phyloP scores from a whole-genome alignment of 2,329 filamentous ascomycete species.

The Proliferodiscus dingleyae region DNA sequence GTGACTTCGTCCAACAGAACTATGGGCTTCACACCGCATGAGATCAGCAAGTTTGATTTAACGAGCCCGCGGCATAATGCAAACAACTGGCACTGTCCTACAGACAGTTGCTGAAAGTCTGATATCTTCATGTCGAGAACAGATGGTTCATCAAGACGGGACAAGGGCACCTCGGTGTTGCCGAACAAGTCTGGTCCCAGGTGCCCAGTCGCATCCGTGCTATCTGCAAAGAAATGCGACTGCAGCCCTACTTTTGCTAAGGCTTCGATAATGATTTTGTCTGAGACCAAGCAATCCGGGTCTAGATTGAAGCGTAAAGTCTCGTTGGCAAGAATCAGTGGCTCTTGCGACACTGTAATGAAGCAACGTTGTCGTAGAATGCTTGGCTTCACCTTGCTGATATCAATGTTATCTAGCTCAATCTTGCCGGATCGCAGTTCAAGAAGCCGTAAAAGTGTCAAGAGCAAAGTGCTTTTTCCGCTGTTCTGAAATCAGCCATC shows the following conservation, averaged over 20 bases:
- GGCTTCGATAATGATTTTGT: slow-evolving; percentile 16
- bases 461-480: slow-evolving; percentile 41
- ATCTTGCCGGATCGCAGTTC: slow-evolving; percentile 38
- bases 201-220: too few species aligned
- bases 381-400: slow-evolving; percentile 35
- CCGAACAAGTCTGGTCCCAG: background rate
- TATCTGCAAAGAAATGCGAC: slow-evolving; percentile 8
- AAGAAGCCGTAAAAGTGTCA: slow-evolving; percentile 45
- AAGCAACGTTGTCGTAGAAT: slow-evolving; percentile 32
- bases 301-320: slow-evolving; percentile 32
- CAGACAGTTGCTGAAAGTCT: slow-evolving; percentile 28
- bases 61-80: slow-evolving; percentile 43
- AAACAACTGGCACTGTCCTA: slow-evolving; percentile 45
- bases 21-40: slow-evolving; percentile 26
- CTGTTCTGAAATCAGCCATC: slow-evolving; percentile 7
- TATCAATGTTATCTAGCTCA: slow-evolving; percentile 39
- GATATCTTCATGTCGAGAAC: slow-evolving; percentile 28
- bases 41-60: slow-evolving; percentile 13
- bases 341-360: slow-evolving; percentile 39
- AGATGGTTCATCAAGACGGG: slow-evolving; percentile 9
- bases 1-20: slow-evolving; percentile 41
- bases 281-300: slow-evolving; percentile 14
- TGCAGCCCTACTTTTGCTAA: slow-evolving; percentile 10
- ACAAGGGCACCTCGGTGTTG: background rate
- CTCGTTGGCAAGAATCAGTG: slow-evolving; percentile 34